phyloP scores from a whole-genome alignment of 257 asterid species.

The Knoxia roxburghii region DNA sequence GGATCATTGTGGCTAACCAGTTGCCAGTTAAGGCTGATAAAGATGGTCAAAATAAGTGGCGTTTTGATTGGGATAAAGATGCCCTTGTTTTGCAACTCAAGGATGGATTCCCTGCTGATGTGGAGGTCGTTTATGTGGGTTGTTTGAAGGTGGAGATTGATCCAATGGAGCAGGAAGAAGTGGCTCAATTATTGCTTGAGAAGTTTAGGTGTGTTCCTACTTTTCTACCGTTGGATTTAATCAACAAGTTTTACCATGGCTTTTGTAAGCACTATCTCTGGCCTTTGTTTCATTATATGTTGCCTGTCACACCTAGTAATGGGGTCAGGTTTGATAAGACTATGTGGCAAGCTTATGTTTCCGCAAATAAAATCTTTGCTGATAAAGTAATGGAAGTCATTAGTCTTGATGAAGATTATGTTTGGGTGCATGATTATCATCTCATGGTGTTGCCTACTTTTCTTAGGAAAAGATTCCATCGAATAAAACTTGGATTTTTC shows the following conservation, averaged over 20 bases:
- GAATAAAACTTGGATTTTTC: slow-evolving; percentile 76
- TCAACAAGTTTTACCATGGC: slow-evolving; percentile 62
- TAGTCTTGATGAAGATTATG: slow-evolving; percentile 71
- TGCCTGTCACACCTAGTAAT: slow-evolving; percentile 58
- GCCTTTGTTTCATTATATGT: slow-evolving; percentile 85
- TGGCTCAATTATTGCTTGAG: slow-evolving; percentile 53
- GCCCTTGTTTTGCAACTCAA: slow-evolving; percentile 57
- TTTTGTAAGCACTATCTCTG: slow-evolving; percentile 76
- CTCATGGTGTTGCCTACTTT: slow-evolving; percentile 81
- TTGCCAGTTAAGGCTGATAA: slow-evolving; percentile 52
- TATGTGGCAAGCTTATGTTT: slow-evolving; percentile 73
- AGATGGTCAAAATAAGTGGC: slow-evolving; percentile 33
- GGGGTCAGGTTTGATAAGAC: slow-evolving; percentile 67
- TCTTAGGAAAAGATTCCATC: slow-evolving; percentile 54
- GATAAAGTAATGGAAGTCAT: slow-evolving; percentile 78
- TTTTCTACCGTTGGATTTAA: slow-evolving; percentile 50
- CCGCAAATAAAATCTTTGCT: slow-evolving; percentile 75
- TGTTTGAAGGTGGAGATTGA: slow-evolving; percentile 55
- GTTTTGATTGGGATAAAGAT: slow-evolving; percentile 76
- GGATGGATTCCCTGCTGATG: slow-evolving; percentile 57
- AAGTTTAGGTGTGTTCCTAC: slow-evolving; percentile 79
- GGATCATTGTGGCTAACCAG: slow-evolving; percentile 71
- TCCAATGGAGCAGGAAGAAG: slow-evolving; percentile 64
- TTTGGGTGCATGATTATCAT: slow-evolving; percentile 89
- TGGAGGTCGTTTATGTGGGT: slow-evolving; percentile 64